Base-by-base conservation (phyloP, 495 filamentous ascomycete species). In the Penicillium dipodomyicola region DNA sequence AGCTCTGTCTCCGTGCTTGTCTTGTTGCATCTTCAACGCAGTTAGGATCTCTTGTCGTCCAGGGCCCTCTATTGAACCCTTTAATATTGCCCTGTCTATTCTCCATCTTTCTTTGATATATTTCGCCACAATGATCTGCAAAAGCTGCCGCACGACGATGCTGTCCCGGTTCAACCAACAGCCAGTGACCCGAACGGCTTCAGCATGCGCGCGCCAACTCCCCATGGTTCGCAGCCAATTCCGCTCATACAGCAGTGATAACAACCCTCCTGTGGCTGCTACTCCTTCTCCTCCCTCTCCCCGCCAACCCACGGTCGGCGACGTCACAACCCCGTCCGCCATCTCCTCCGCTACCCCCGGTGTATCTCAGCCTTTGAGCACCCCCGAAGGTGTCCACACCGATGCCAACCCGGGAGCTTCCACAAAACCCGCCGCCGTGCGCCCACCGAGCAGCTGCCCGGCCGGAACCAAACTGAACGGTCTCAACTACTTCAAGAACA, bases 401-500 rank as follows among this genome's bases (percentile, higher is more conserved):
- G 61, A 69, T 62, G 70, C 60, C 23, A 58, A 75, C 41, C 54
- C 65, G 29, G 62, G 25, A 20, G 59, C 68, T 48, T 39, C 65
- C 49, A 44, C 62, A 27, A 72, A 73, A 51, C 49, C 70, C 9
- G 54, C 54, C 8, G 40, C 62, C 1, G 56, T 66, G 49, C 73
- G 69, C 17, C 58, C 67, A 39, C 61, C 63, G 4, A 84, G 82
- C 49, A 83, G 72, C 42, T 86, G 86, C 47, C 71, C 79, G 1
- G 84, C 85, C 3, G 94, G 94, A 19, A 91, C 89, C 3, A 73
- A 80, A 33, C 67, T 98, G 52, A 84, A 77, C 30, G 91, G 92
- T 7, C 79, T 98, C 58, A 95, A 91, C 70, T 96, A 94, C 76
- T 76, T 95, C 65, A 97, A 96, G 77, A 80, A 80, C 39, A 85